Evolutionary conservation across 768 basidiomycete genomes (phyloP), one percentile per base, ranked within the genome.

Genomic region (Omphalotus guepiniiformis): DNA sequence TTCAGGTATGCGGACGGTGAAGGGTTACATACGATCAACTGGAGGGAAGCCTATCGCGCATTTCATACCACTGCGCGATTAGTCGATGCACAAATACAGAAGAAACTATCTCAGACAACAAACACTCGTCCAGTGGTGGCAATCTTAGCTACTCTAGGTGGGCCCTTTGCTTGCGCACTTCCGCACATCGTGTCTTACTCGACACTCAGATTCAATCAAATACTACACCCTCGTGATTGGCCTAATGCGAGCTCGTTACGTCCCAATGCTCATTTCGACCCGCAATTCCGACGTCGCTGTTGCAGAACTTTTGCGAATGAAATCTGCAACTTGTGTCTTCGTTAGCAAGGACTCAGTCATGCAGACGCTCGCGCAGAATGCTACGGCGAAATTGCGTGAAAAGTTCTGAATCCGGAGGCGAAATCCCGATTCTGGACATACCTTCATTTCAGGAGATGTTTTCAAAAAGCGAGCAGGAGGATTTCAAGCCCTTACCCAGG

Each of bases 201-300:
- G 9, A 23, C 22, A 16, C 5, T 41, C 79, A 58, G 64, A 65
- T 43, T 37, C 42, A 15, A 50, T 56, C 35, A 43, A 55, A 8
- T 59, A 53, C 36, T 48, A 42, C 35, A 28, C 45, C 3, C 23
- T 45, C 26, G 28, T 55, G 2, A 35, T 39, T 4, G 53, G 48
- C 3, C 46, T 50, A 19, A 44, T 53, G 43, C 52, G 48, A 12
- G 42, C 43, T 7, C 55, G 51, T 11, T 47, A 47, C n/a, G 11
- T 28, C 27, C 49, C 58, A 0, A 69, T 70, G 48, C 65, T 66
- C 1, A 58, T 71, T 39, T 67, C 68, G 2, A 50, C 58, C 1
- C 53, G 66, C 5, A 69, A 71, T 53, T 65, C 67, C 6, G 52
- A 57, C 4, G 40, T 53, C 12, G 66, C 64, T 0, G 47, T 68